Evolutionary conservation across 176 grass and related monocot species (phyloP).

Genomic region (Eleusine coracana): DNA sequence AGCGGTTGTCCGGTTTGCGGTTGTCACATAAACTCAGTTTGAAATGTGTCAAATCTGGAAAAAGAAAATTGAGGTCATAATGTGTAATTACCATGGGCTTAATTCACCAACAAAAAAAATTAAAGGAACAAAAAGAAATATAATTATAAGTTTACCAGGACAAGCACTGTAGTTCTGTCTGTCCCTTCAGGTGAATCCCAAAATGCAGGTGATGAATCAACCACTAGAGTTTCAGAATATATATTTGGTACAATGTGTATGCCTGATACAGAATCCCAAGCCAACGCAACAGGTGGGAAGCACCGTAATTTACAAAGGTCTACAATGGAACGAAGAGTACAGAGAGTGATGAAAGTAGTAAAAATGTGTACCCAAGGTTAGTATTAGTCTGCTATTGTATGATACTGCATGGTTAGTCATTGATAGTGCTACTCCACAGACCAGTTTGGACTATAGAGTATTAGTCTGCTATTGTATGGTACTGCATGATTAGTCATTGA

Average conservation of each 20-base stretch:
- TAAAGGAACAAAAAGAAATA: neutral
- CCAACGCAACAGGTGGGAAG: constrained; percentile 87
- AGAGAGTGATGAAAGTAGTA: constrained; percentile 21
- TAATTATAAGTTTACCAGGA: constrained; percentile 63
- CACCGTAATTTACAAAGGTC: constrained; percentile 91
- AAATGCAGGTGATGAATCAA: constrained; percentile 88
- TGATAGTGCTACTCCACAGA: constrained; percentile 13
- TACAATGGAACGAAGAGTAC: constrained; percentile 41
- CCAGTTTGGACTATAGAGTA: neutral
- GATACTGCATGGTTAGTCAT: neutral
- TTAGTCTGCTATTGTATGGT: neutral
- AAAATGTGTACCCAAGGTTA: constrained; percentile 20
- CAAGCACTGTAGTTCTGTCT: constrained; percentile 70
- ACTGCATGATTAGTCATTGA: neutral
- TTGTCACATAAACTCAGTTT: neutral
- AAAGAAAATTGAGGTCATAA: neutral
- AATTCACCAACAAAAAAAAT: neutral
- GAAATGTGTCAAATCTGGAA: neutral
- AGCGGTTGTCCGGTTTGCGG: neutral
- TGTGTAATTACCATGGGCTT: neutral
- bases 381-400: neutral
- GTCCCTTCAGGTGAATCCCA: constrained; percentile 68
- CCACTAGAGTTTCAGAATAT: constrained; percentile 71
- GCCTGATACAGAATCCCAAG: constrained; percentile 88
- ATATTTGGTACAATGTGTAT: constrained; percentile 85